A percentile compares a stretch with the other conserved stretches of the same genome.
phyloP scores from a whole-genome alignment of 345 rosid species.

The Euphorbia peplus region DNA sequence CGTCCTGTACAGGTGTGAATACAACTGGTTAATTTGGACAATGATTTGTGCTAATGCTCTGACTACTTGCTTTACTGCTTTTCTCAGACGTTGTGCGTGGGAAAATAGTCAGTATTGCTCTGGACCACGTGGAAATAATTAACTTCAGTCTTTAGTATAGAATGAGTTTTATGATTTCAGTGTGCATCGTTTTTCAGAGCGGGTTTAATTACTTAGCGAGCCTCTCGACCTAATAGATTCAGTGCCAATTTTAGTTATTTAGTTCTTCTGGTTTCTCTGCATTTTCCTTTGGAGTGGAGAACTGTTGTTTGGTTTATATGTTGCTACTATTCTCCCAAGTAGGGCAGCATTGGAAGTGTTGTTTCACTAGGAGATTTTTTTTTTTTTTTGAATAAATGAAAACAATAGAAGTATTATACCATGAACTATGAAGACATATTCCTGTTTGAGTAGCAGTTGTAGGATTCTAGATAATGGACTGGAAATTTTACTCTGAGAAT shows the following conservation, averaged over 20 bases:
- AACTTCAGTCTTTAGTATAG: background rate
- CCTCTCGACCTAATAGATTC: background rate
- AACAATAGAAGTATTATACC: background rate
- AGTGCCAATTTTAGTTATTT: background rate
- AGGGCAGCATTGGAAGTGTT: background rate
- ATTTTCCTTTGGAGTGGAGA: background rate
- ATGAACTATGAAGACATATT: background rate
- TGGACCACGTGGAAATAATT: background rate
- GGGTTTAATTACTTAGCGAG: background rate
- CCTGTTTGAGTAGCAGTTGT: background rate
- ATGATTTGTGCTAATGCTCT: background rate
- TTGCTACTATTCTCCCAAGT: background rate
- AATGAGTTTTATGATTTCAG: background rate
- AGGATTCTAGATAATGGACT: background rate
- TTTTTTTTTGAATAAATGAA: too few relatives aligned
- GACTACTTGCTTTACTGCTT: background rate
- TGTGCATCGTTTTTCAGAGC: background rate
- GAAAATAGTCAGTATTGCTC: background rate
- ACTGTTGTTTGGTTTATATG: background rate
- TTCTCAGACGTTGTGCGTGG: background rate
- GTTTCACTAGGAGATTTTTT: background rate
- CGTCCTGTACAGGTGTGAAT: constrained; percentile 85
- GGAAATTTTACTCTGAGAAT: background rate
- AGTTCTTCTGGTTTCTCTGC: background rate
- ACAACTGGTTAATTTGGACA: background rate